Percentiles rank a stretch among this genome's conserved stretches.
Evolutionary conservation across 169 alveolate species (phyloP).

Genomic region (Perkinsus marinus): DNA sequence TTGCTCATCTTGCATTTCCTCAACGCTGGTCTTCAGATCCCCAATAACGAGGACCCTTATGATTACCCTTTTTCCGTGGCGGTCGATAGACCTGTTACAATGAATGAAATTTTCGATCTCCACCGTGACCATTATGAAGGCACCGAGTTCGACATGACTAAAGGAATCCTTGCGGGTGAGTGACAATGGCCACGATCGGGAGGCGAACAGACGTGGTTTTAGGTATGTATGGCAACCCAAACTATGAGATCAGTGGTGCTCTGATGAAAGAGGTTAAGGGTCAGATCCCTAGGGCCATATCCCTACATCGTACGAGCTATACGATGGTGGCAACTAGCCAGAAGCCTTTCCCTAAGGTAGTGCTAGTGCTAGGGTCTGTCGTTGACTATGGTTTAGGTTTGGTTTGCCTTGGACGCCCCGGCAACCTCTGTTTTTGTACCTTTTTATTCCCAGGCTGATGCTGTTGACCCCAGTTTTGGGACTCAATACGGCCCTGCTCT

Average conservation of each 20-base stretch:
- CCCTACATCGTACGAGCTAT: background rate
- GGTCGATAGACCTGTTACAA: background rate
- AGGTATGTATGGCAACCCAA: background rate
- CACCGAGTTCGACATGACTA: background rate
- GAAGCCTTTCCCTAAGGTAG: background rate
- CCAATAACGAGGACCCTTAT: background rate
- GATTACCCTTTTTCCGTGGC: background rate
- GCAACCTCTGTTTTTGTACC: background rate
- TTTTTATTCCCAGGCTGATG: background rate
- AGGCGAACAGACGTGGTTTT: too few species aligned
- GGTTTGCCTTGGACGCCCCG: constrained; percentile 1
- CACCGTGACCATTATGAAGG: constrained; percentile 6
- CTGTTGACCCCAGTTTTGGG: background rate
- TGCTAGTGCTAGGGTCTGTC: too few species aligned
- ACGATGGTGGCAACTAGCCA: background rate
- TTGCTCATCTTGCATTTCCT: too few species aligned
- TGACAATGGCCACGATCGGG: background rate
- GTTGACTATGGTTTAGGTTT: background rate
- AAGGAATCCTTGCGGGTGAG: constrained; percentile 1
- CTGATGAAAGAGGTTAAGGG: background rate
- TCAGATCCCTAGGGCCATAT: constrained; percentile 2
- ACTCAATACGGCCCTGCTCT: background rate
- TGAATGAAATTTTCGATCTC: background rate
- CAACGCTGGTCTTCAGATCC: background rate
- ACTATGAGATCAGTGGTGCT: background rate